Evolutionary conservation across 2,329 filamentous ascomycete genomes (phyloP), one percentile per base, ranked within the genome.

Genomic region (Monosporascus sp.): DNA sequence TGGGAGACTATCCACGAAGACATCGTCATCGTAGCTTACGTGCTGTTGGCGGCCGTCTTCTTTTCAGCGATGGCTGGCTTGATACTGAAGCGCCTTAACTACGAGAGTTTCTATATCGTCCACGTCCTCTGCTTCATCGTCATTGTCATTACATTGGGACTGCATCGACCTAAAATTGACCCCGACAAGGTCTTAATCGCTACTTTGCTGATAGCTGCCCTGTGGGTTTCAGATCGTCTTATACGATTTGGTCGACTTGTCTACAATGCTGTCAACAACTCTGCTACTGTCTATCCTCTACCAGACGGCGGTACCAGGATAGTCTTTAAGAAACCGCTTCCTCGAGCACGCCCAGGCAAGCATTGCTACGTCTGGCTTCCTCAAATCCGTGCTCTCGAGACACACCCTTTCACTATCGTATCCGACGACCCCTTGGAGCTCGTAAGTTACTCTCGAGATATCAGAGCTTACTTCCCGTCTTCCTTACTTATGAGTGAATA

Each of bases 351-450:
- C 2, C 74, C 83, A 0, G 83, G 82, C 2, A 79, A 80, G 55
- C 84, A 88, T 62, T 82, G 80, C 59, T 86, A 84, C 60, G 66
- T 87, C 31, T 86, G 82, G 81, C 76, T 86, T 6, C 84, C 84
- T 0, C 69, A 69, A 5, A 74, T 86, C 47, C 77, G 83, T 9
- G 58, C 70, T 2, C 69, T 79, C 18, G 80, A 86, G 65, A 82
- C 78, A 2, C 84, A 88, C 56, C 83, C 83, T 0, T 86, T 86
- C 58, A 86, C 83, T 2, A 80, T 86, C 48, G 78, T 79, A 22
- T 67, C 73, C 22, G 74, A 72, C 17, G 66, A 75, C 34, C 77
- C 80, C 0, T 61, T 82, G 31, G 81, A 85, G 67, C 81, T 86
- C 48, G 74, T 46, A 46, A 46, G 42, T 22, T 4, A 11, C 6